Conservation (phyloP, 139 green algal genomes). For the Volvox reticuliferus region DNA sequence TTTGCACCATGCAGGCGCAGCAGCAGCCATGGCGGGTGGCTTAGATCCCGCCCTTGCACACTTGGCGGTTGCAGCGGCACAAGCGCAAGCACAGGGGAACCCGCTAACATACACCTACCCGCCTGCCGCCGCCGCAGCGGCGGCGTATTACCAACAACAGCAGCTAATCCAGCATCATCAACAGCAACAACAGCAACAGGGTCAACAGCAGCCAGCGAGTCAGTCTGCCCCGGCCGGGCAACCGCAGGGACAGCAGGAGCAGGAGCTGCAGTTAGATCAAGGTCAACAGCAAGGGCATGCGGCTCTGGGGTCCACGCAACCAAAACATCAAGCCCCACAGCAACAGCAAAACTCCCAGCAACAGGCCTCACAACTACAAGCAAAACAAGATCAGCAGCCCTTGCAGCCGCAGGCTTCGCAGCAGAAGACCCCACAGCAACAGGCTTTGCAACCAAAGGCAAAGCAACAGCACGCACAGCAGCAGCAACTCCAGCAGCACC, state of each 20-base stretch:
- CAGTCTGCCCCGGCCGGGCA: constrained; percentile 1
- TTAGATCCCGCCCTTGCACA: not conserved
- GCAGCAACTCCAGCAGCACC: constrained; percentile 1
- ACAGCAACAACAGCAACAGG: not conserved
- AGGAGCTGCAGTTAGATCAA: not conserved
- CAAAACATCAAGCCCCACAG: not conserved
- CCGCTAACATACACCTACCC: not conserved
- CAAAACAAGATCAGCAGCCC: not conserved
- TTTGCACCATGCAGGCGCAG: not conserved
- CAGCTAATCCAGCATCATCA: constrained; percentile 26
- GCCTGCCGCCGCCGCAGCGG: constrained; percentile 7
- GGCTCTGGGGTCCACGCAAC: not conserved
- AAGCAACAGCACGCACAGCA: not conserved
- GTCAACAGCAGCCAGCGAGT: not conserved
- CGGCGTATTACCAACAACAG: constrained; percentile 10
- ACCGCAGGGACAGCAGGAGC: not conserved
- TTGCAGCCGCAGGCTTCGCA: not conserved
- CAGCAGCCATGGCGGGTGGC: not conserved
- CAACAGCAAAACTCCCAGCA: constrained; percentile 9
- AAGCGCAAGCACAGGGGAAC: constrained; percentile 22
- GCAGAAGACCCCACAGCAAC: constrained; percentile 7
- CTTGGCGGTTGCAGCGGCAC: not conserved
- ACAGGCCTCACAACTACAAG: not conserved
- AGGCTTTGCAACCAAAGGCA: not conserved
- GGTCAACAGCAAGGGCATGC: not conserved